Percentiles rank a stretch among this genome's conserved stretches.
Evolutionary conservation across 225 moss, liverwort and hornwort species (phyloP).

Genomic region (Polytrichum formosum): DNA sequence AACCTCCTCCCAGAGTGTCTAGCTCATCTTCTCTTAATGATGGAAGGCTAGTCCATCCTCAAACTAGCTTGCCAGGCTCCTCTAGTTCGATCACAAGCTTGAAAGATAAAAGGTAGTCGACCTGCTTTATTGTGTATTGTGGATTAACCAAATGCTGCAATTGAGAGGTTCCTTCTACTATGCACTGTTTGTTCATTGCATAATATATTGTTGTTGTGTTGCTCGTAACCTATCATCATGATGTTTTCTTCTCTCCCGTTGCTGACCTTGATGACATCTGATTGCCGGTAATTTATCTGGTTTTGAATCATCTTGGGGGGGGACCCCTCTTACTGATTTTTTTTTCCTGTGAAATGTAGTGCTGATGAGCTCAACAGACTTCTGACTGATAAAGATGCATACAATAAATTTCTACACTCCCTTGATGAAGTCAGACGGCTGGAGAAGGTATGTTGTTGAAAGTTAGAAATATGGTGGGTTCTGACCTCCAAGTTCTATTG

Average conservation of each 20-base stretch:
- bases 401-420: constrained; percentile 70
- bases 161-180: no score
- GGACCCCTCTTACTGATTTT: neutral
- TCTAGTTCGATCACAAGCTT: constrained; percentile 42
- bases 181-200: no score
- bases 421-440: constrained; percentile 87
- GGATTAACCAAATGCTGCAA: no score
- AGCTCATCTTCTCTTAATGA: constrained; percentile 17
- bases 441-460: constrained; percentile 54
- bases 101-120: constrained; percentile 44
- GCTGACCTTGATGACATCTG: no score
- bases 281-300: neutral
- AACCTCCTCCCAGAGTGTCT: constrained; percentile 41
- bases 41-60: constrained; percentile 34
- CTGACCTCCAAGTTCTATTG: neutral
- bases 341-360: constrained; percentile 32
- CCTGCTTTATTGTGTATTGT: neutral
- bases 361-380: constrained; percentile 59
- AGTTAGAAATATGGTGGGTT: neutral
- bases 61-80: constrained; percentile 34
- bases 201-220: no score
- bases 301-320: neutral
- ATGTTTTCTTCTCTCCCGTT: no score
- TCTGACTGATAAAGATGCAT: constrained; percentile 70
- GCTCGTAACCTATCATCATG: no score